phyloP scores from a whole-genome alignment of 202 grass and related monocot genomes.

The Zizania palustris region DNA sequence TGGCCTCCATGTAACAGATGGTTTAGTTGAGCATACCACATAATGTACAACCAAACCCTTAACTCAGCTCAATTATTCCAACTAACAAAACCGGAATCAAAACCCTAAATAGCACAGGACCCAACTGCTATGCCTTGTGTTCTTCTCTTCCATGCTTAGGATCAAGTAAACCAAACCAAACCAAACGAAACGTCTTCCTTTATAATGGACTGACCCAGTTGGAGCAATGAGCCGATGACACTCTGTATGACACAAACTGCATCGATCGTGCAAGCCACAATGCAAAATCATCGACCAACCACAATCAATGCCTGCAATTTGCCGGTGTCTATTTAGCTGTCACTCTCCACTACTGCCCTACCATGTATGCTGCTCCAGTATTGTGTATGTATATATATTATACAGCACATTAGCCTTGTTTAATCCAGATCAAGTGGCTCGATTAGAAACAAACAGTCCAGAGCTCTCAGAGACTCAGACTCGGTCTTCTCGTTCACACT shows the following conservation, averaged over 20 bases:
- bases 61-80: constrained; percentile 31
- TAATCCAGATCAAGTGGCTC: constrained; percentile 35
- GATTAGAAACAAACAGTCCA: constrained; percentile 15
- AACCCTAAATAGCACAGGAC: constrained; percentile 8
- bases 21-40: constrained; percentile 22
- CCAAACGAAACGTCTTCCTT: neutral
- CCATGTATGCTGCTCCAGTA: constrained; percentile 38
- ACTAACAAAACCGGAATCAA: constrained; percentile 26
- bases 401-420: constrained; percentile 34
- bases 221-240: constrained; percentile 28
- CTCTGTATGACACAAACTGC: constrained; percentile 29
- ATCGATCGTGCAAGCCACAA: constrained; percentile 43
- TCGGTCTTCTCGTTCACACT: constrained; percentile 7
- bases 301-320: constrained; percentile 44
- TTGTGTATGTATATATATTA: constrained; percentile 19
- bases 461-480: too few species aligned
- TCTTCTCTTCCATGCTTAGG: neutral
- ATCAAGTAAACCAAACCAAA: constrained; percentile 27
- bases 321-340: constrained; percentile 51
- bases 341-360: constrained; percentile 42
- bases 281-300: constrained; percentile 46
- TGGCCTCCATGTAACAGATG: constrained; percentile 43
- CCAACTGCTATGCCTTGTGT: constrained; percentile 29
- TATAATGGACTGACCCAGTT: constrained; percentile 29
- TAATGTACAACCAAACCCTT: constrained; percentile 35